phyloP scores from a whole-genome alignment of 164 flowering plant species.

The Euptelea pleiosperma region DNA sequence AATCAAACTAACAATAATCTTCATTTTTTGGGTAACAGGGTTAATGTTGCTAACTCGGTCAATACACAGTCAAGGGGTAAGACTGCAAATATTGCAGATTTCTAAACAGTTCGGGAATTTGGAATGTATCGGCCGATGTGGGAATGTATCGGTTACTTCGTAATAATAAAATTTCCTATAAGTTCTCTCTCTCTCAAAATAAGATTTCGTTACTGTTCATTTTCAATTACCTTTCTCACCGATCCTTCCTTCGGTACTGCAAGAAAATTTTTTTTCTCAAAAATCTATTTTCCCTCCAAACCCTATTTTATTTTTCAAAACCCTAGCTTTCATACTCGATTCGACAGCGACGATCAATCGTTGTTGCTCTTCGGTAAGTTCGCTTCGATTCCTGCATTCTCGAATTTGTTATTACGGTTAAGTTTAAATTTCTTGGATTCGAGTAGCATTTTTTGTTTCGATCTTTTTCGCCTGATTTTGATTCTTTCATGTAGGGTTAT shows the following conservation, averaged over 20 bases:
- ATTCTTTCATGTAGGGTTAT: constrained; percentile 2
- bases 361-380: constrained; percentile 3
- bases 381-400: constrained; percentile 1
- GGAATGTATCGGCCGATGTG: too few species aligned
- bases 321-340: constrained; percentile 2
- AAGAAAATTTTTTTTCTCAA: background rate
- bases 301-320: constrained; percentile 7
- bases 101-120: too few species aligned
- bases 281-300: constrained; percentile 13
- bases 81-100: too few species aligned
- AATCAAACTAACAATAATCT: too few species aligned
- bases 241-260: background rate
- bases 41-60: too few species aligned
- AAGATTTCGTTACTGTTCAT: background rate
- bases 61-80: too few species aligned
- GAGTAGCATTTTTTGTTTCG: background rate
- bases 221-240: background rate
- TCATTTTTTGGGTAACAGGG: too few species aligned
- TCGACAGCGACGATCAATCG: constrained; percentile 1
- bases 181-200: background rate
- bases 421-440: background rate
- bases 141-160: too few species aligned
- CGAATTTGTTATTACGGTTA: background rate
- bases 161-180: too few species aligned
- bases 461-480: background rate